Evolutionary conservation across 768 basidiomycete genomes (phyloP).

Genomic region (Tulasnella sp.): DNA sequence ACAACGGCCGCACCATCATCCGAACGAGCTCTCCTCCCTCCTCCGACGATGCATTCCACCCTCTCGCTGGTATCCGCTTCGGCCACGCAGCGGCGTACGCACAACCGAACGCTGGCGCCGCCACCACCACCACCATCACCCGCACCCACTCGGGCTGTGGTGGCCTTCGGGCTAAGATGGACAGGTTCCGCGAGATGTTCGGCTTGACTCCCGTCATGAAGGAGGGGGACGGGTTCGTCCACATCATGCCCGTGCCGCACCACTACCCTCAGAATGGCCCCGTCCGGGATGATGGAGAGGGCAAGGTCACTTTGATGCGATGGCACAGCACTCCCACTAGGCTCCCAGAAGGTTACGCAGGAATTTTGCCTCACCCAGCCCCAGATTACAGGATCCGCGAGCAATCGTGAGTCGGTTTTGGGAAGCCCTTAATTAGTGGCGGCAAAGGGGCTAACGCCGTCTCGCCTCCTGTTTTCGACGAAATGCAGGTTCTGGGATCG

Average conservation of each 20-base stretch:
- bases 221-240: conserved; percentile 10
- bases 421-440: background rate
- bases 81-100: conserved; percentile 27
- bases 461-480: background rate
- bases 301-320: conserved; percentile 4
- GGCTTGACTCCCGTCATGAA: conserved; percentile 14
- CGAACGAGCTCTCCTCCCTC: background rate
- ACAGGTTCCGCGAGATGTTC: conserved; percentile 12
- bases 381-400: background rate
- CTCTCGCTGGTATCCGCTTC: conserved; percentile 11
- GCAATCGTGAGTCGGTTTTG: background rate
- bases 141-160: conserved; percentile 22
- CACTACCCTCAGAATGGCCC: background rate
- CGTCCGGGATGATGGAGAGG: background rate
- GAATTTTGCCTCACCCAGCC: background rate
- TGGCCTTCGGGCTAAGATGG: conserved; percentile 19
- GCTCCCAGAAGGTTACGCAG: background rate
- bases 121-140: background rate
- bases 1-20: conserved; percentile 17
- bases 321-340: background rate
- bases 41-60: background rate
- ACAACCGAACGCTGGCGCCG: background rate
- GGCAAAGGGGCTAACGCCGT: background rate
- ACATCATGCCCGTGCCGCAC: conserved; percentile 16
- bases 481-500: conserved; percentile 44